phyloP scores from a whole-genome alignment of 805 yeast species.

The Candida lessepsii region DNA sequence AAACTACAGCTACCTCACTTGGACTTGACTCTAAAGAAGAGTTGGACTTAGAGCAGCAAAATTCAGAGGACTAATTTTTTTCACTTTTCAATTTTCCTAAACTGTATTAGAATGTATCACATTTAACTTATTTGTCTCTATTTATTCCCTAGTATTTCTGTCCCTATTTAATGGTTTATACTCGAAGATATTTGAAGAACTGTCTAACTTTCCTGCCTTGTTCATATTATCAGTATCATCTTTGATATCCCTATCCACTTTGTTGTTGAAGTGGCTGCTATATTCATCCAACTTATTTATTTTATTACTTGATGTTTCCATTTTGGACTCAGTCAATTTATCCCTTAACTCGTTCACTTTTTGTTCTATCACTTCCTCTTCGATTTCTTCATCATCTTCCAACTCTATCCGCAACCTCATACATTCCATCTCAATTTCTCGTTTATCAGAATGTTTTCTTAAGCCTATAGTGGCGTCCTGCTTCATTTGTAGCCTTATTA shows the following conservation, averaged over 20 bases:
- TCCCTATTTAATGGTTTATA: conserved; percentile 2
- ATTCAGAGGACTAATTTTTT: no score
- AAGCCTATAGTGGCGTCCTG: conserved; percentile 25
- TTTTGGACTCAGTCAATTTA: conserved; percentile 11
- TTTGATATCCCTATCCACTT: neutral
- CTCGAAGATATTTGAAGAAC: neutral
- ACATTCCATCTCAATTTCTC: conserved; percentile 46
- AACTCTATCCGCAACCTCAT: conserved; percentile 50
- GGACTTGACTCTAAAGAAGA: no score
- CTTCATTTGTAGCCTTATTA: conserved; percentile 12
- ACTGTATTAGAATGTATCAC: no score
- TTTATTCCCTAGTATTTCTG: neutral
- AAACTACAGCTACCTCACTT: no score
- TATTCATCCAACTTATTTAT: neutral
- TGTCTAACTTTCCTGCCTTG: neutral
- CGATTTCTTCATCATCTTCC: conserved; percentile 48
- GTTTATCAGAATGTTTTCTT: conserved; percentile 31
- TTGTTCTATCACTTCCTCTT: conserved; percentile 23
- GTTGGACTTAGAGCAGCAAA: no score
- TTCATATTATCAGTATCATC: neutral
- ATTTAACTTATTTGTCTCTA: no score
- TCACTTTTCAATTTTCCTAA: no score
- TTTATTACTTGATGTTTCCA: neutral
- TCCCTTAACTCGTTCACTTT: conserved; percentile 22
- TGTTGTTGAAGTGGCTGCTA: neutral